These are phyloP conservation scores for Diphasiastrum complanatum DNA, from an alignment of 83 land plant species.

Conservation along the genomic window DNA sequence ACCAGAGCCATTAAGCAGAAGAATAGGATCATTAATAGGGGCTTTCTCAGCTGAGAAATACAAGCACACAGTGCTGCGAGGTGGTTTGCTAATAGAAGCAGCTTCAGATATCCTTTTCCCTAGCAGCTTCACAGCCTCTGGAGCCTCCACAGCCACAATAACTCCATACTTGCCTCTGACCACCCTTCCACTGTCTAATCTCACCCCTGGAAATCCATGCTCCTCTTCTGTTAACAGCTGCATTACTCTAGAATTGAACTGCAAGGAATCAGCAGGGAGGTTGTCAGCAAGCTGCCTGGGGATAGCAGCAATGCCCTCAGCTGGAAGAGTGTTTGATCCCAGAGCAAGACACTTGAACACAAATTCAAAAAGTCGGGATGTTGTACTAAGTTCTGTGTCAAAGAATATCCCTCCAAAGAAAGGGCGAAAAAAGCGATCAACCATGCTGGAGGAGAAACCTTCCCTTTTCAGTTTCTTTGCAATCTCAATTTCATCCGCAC, in stretches of 20 bases:
- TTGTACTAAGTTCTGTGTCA: conserved; percentile 67
- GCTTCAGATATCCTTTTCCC: conserved; percentile 7
- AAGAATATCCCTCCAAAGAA: conserved; percentile 95
- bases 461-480: conserved; percentile 27
- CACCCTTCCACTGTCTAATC: conserved; percentile 41
- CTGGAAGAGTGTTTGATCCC: conserved; percentile 81
- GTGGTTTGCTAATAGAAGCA: conserved; percentile 28
- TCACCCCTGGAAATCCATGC: conserved; percentile 20
- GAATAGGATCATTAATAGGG: conserved; percentile 62
- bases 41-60: conserved; percentile 60
- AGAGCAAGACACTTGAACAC: conserved; percentile 81
- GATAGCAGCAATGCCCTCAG: conserved; percentile 65
- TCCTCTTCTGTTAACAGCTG: conserved; percentile 15
- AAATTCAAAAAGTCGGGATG: conserved; percentile 75
- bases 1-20: conserved; percentile 79
- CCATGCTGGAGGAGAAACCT: conserved; percentile 66
- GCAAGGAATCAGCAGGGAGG: conserved; percentile 48
- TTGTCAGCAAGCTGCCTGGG: conserved; percentile 60
- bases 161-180: conserved; percentile 50
- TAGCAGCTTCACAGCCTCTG: conserved; percentile 46
- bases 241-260: conserved; percentile 44
- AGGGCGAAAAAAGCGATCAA: conserved; percentile 80
- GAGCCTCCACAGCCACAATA: conserved; percentile 69
- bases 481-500: conserved; percentile 43
- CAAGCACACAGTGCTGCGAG: conserved; percentile 69